Evolutionary conservation across 2,329 filamentous ascomycete species (phyloP).

Genomic region (Aspergillus ustus): DNA sequence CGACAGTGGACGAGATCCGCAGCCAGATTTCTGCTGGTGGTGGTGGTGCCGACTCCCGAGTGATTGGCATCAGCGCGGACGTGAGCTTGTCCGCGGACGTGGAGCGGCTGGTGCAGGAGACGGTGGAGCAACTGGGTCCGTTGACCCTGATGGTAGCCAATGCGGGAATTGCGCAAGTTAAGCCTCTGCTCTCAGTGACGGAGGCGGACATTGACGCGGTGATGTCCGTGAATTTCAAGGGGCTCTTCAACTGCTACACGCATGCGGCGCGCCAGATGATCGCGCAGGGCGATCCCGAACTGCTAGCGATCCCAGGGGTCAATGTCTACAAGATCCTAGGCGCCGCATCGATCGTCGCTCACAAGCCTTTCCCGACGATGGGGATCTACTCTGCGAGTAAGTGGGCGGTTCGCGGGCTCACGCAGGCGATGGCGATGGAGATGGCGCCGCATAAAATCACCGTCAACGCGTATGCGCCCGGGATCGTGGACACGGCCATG

Average conservation of each 20-base stretch:
- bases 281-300: slow-evolving; percentile 57
- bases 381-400: slow-evolving; percentile 69
- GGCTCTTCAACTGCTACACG: slow-evolving; percentile 68
- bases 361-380: slow-evolving; percentile 63
- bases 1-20: slow-evolving; percentile 39
- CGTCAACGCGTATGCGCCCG: slow-evolving; percentile 69
- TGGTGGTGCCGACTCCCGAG: slow-evolving; percentile 19
- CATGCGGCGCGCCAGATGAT: slow-evolving; percentile 69
- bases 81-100: slow-evolving; percentile 63
- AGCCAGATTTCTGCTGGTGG: too few relatives aligned
- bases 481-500: slow-evolving; percentile 70
- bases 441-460: slow-evolving; percentile 68
- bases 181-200: slow-evolving; percentile 59
- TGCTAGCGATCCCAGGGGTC: slow-evolving; percentile 30
- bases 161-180: slow-evolving; percentile 65
- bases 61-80: slow-evolving; percentile 63
- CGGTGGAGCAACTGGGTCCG: slow-evolving; percentile 59
- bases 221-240: slow-evolving; percentile 68
- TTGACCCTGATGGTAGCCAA: slow-evolving; percentile 61
- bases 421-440: slow-evolving; percentile 69
- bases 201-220: slow-evolving; percentile 63
- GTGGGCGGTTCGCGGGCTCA: slow-evolving; percentile 69
- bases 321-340: slow-evolving; percentile 55
- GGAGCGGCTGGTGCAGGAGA: slow-evolving; percentile 55
- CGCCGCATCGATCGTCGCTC: slow-evolving; percentile 61